Percentiles rank a stretch among this genome's conserved stretches.
These are phyloP conservation scores for Colletotrichum liriopes DNA, from an alignment of 2,329 filamentous ascomycete species.

Conservation along the genomic window DNA sequence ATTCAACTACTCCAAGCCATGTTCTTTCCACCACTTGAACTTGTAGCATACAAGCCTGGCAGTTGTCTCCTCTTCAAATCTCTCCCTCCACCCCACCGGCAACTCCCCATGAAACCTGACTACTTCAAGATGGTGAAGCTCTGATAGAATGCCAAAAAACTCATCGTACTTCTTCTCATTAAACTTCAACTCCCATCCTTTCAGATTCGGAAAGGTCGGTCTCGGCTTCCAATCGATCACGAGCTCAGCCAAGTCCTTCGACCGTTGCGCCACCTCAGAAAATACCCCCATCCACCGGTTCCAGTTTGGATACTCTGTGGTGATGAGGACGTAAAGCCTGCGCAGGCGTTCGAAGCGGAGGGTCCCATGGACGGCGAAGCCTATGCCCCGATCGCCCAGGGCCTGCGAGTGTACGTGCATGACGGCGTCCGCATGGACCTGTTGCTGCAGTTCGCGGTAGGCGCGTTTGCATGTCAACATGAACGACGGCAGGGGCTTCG, in stretches of 20 bases:
- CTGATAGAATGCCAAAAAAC: constrained; percentile 25
- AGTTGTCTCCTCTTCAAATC: constrained; percentile 20
- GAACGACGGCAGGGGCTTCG: constrained; percentile 40
- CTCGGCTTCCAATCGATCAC: constrained; percentile 52
- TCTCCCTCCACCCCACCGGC: constrained; percentile 28
- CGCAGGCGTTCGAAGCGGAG: constrained; percentile 48
- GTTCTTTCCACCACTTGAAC: constrained; percentile 38
- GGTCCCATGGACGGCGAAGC: constrained; percentile 50
- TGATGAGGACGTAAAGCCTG: constrained; percentile 47
- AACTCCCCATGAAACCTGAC: constrained; percentile 30
- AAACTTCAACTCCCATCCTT: constrained; percentile 32
- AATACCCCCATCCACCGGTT: constrained; percentile 51
- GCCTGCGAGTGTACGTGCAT: constrained; percentile 48
- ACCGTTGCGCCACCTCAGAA: constrained; percentile 42
- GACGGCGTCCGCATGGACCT: constrained; percentile 47
- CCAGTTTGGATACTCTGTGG: constrained; percentile 51
- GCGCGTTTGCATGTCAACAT: constrained; percentile 51
- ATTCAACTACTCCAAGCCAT: constrained; percentile 37
- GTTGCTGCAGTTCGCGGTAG: constrained; percentile 47
- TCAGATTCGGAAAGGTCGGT: constrained; percentile 2
- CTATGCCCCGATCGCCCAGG: constrained; percentile 46
- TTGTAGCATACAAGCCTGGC: constrained; percentile 17
- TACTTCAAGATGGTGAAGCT: constrained; percentile 22
- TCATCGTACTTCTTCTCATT: constrained; percentile 33
- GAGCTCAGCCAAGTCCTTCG: constrained; percentile 45